Percentiles rank a stretch among this genome's conserved stretches.
phyloP scores from a whole-genome alignment of 306 rosid genomes.

The Vigna hirtella region DNA sequence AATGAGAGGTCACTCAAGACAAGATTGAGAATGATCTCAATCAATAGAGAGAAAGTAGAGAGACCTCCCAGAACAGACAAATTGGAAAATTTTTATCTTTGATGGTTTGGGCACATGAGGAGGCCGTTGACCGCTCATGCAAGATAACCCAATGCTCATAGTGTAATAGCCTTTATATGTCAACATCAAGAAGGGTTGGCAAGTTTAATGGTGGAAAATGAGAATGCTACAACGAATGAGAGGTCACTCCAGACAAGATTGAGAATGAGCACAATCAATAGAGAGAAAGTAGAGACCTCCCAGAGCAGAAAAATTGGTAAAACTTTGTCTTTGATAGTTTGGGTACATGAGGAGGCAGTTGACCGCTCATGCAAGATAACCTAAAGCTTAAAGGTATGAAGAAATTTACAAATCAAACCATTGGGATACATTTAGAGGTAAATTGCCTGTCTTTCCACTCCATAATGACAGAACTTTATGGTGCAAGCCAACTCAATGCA shows the following conservation, averaged over 20 bases:
- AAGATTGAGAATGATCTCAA: background rate
- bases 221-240: background rate
- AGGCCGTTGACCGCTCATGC: background rate
- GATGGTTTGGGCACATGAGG: background rate
- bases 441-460: background rate
- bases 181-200: background rate
- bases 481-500: background rate
- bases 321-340: background rate
- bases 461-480: background rate
- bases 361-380: background rate
- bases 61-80: conserved; percentile 5
- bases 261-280: background rate
- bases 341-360: background rate
- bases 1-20: background rate
- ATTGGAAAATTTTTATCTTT: background rate
- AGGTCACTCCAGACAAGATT: background rate
- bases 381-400: background rate
- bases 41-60: background rate
- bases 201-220: background rate
- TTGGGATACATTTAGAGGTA: background rate
- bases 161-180: background rate
- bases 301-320: background rate
- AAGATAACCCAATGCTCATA: background rate
- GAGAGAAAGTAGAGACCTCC: conserved; percentile 10
- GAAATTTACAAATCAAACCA: background rate